phyloP scores from a whole-genome alignment of 2,329 filamentous ascomycete genomes.

The Venturia effusa region DNA sequence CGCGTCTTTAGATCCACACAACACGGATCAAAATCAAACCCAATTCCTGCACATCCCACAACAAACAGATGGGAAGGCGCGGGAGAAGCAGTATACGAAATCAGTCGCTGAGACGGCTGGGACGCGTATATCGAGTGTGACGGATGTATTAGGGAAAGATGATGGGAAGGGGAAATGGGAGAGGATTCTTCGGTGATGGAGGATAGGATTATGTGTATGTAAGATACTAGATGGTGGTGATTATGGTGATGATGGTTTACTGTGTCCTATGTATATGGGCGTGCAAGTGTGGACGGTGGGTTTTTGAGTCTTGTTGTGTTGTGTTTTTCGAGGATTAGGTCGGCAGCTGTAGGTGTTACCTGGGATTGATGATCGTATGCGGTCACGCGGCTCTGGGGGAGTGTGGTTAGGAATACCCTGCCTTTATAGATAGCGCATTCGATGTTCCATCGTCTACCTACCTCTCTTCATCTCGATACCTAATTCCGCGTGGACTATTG shows the following conservation, averaged over 20 bases:
- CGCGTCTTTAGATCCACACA: neutral
- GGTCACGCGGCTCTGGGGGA: no score
- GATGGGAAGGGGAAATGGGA: neutral
- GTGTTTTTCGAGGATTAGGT: no score
- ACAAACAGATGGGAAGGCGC: neutral
- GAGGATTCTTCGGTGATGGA: neutral
- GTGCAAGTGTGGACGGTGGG: no score
- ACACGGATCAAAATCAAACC: neutral
- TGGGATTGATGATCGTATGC: no score
- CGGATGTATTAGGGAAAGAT: neutral
- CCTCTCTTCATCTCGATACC: no score
- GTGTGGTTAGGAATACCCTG: no score
- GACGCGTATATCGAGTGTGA: neutral
- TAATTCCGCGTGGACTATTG: no score
- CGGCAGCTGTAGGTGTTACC: no score
- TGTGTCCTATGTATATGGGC: no score
- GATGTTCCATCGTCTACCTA: no score
- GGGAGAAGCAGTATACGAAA: neutral
- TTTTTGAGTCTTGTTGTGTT: no score
- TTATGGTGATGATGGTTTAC: neutral
- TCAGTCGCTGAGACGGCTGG: neutral
- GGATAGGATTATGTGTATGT: neutral
- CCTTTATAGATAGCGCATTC: no score
- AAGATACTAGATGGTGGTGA: neutral
- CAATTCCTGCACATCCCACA: neutral